Percentiles rank a stretch among this genome's conserved stretches.
phyloP scores from a whole-genome alignment of 2,329 filamentous ascomycete species.

The Sporothrix luriei region DNA sequence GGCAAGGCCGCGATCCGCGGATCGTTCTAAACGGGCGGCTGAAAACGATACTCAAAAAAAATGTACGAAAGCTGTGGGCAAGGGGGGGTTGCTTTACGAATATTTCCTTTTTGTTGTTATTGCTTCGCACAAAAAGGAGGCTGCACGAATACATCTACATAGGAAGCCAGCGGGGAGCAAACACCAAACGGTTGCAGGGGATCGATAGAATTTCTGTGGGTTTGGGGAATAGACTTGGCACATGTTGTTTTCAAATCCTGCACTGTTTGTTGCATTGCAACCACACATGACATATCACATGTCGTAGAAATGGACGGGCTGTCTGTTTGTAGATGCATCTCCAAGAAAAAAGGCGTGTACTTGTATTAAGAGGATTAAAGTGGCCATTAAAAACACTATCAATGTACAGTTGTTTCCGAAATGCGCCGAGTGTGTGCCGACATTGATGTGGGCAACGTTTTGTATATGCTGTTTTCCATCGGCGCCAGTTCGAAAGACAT shows the following conservation, averaged over 20 bases:
- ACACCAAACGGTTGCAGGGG: conserved; percentile 10
- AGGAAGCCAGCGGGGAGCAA: conserved; percentile 19
- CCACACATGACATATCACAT: too few relatives aligned
- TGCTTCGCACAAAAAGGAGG: conserved; percentile 18
- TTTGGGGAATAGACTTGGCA: conserved; percentile 17
- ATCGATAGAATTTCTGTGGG: conserved; percentile 11
- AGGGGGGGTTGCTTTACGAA: conserved; percentile 10
- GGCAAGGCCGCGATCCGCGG: conserved; percentile 82
- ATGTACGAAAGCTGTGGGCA: conserved; percentile 16
- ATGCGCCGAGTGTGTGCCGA: neutral
- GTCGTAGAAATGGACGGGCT: neutral
- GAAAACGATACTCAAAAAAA: neutral
- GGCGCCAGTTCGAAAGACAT: neutral
- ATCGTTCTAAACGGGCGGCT: conserved; percentile 30
- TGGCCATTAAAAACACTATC: conserved; percentile 9
- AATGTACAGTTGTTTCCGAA: conserved; percentile 15
- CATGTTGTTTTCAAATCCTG: neutral
- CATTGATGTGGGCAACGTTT: neutral
- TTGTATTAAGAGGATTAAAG: conserved; percentile 21
- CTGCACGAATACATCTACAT: conserved; percentile 19
- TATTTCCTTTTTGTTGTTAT: conserved; percentile 1
- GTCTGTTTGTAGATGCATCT: neutral
- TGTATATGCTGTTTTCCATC: neutral
- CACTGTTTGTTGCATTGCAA: neutral
- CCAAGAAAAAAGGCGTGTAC: neutral